Evolutionary conservation across 2,329 filamentous ascomycete genomes (phyloP), one percentile per base, ranked within the genome.

Genomic region (Colletotrichum karsti): DNA sequence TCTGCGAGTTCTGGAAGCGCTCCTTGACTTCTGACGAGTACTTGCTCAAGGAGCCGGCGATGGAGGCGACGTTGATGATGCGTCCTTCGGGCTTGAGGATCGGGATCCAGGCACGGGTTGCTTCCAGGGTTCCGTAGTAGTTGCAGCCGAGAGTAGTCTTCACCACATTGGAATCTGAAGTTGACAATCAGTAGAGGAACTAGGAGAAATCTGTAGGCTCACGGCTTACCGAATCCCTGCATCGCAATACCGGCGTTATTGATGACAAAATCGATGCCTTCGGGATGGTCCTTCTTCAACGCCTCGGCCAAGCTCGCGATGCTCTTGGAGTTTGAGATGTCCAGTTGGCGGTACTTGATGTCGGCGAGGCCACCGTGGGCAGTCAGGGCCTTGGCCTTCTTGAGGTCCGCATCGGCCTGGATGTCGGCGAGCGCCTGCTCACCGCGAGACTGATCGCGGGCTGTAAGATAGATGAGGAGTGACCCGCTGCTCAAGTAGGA

Each of bases 211-310:
- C 63, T 65, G 22, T 9, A 15, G 6, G 3, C 4, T 20, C 5
- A 60, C 73, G 13, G 59, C 73, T 15, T 70, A 82, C 80, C 78
- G 60, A 84, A 85, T 3, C 83, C 83, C 6, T 82, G 70, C 76
- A 84, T 72, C 1, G 82, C 83, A 42, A 85, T 81, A 4, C 79
- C 85, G 0, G 85, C 85, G 67, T 87, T 88, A 75, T 88, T 88
- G 74, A 87, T 82, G 10, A 87, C 76, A 39, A 87, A 80, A 65
- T 87, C 85, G 33, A 87, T 78, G 4, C 84, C 84, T 7, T 84
- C 78, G 2, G 80, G 79, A 67, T 87, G 84, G 30, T 81, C 73
- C 50, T 79, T 73, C 69, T 80, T 78, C 42, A 87, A 61, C 46
- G 80, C 77, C 1, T 77, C 73, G 2, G 79, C 77, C 57, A 88